Conservation (phyloP, 2,329 filamentous ascomycete genomes). For the Clonostachys rhizophaga region DNA sequence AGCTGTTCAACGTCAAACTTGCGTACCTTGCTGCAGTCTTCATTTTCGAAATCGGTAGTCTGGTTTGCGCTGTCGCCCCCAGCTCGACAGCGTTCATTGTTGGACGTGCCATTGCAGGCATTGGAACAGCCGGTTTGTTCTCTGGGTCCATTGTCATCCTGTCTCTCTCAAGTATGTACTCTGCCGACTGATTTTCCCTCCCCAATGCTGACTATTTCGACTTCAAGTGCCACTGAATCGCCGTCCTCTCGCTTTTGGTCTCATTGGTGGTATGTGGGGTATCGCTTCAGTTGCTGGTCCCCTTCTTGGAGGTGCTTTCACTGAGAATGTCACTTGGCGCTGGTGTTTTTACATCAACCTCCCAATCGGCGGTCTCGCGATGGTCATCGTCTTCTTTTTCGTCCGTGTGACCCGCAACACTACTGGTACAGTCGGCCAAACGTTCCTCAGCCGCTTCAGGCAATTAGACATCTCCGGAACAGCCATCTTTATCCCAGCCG, state of each 20-base stretch:
- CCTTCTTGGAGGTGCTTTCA: slow-evolving; percentile 16
- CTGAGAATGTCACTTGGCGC: slow-evolving; percentile 15
- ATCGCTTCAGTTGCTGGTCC: slow-evolving; percentile 16
- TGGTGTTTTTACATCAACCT: slow-evolving; percentile 40
- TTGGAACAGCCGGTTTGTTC: slow-evolving; percentile 6
- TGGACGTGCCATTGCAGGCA: slow-evolving; percentile 44
- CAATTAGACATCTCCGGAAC: slow-evolving; percentile 42
- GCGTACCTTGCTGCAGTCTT: slow-evolving; percentile 35
- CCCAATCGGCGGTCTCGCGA: slow-evolving; percentile 40
- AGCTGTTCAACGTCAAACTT: slow-evolving; percentile 42
- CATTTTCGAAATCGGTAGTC: slow-evolving; percentile 37
- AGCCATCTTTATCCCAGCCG: slow-evolving; percentile 42
- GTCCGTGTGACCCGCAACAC: slow-evolving; percentile 33
- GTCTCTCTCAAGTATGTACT: slow-evolving; percentile 7
- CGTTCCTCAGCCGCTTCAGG: slow-evolving; percentile 19
- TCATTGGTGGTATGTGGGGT: slow-evolving; percentile 15
- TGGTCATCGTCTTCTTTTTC: slow-evolving; percentile 40
- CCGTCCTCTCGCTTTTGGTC: slow-evolving; percentile 6
- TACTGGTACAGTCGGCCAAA: slow-evolving; percentile 17
- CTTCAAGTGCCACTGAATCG: slow-evolving; percentile 6
- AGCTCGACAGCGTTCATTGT: slow-evolving; percentile 43
- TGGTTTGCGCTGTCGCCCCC: slow-evolving; percentile 37
- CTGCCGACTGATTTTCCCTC: too few species aligned
- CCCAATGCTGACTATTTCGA: slow-evolving; percentile 5
- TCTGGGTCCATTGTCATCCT: slow-evolving; percentile 11